These are phyloP conservation scores for Cruciata laevipes DNA, from an alignment of 257 asterid species.

Conservation along the genomic window DNA sequence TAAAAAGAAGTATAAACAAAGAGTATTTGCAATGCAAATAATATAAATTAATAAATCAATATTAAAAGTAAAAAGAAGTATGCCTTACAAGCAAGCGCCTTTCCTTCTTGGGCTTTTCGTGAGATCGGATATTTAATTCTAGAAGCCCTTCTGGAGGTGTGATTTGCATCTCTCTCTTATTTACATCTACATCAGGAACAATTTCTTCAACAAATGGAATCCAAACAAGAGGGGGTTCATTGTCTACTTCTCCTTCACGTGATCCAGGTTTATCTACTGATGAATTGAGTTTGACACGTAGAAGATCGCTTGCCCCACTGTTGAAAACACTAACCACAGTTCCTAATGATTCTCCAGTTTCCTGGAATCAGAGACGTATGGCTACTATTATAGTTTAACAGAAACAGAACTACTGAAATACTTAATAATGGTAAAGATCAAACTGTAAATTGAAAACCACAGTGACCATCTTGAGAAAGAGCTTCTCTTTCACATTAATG, in stretches of 20 bases:
- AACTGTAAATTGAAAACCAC: not conserved
- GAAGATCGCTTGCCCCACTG: constrained; percentile 89
- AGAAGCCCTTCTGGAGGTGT: constrained; percentile 97
- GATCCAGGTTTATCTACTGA: constrained; percentile 25
- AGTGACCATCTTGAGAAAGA: not conserved
- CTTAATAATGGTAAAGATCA: not conserved
- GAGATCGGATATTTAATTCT: constrained; percentile 68
- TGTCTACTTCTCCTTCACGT: constrained; percentile 28
- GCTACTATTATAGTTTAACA: not conserved
- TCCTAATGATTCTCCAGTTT: constrained; percentile 70
- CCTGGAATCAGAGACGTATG: constrained; percentile 31
- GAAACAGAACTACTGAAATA: not conserved
- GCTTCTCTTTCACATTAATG: not conserved
- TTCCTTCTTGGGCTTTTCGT: constrained; percentile 90
- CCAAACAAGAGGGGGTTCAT: constrained; percentile 72
- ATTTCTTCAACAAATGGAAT: constrained; percentile 91
- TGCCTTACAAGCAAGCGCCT: constrained; percentile 92
- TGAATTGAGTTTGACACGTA: constrained; percentile 59
- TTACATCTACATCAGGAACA: constrained; percentile 74
- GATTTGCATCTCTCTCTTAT: constrained; percentile 72
- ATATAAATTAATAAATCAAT: not conserved
- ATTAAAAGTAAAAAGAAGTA: constrained; percentile 11
- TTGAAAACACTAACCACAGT: constrained; percentile 67
- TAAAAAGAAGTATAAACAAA: not conserved
- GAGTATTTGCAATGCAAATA: not conserved